These are phyloP conservation scores for Sophora flavescens DNA, from an alignment of 306 rosid genomes.

Conservation along the genomic window DNA sequence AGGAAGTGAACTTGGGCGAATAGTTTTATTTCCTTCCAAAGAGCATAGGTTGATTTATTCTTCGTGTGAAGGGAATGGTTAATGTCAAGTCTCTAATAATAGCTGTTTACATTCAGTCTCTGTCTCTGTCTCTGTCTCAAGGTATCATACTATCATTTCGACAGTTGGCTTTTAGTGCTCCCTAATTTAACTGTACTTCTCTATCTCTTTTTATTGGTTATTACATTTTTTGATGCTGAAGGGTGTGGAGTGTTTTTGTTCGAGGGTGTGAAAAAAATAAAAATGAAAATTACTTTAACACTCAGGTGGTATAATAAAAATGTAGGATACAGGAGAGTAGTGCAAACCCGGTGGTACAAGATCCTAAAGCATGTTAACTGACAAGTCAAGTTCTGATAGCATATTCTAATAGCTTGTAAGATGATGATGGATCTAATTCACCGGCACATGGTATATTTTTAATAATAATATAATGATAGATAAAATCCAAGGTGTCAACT, in stretches of 20 bases:
- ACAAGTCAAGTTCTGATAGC: no score
- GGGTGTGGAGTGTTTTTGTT: neutral
- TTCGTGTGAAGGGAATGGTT: slow-evolving; percentile 31
- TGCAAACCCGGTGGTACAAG: no score
- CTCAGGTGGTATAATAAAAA: neutral
- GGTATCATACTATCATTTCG: slow-evolving; percentile 9
- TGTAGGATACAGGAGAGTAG: neutral
- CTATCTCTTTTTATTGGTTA: neutral
- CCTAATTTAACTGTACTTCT: neutral
- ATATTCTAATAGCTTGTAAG: no score
- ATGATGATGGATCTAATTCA: no score
- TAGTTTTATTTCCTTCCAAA: slow-evolving; percentile 15
- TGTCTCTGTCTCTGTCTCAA: neutral
- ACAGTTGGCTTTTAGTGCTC: neutral
- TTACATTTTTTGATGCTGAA: neutral
- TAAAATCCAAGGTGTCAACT: no score
- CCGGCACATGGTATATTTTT: no score
- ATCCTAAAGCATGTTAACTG: no score
- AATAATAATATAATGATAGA: no score
- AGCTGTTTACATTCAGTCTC: neutral
- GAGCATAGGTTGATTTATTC: slow-evolving; percentile 28
- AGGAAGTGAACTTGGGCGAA: slow-evolving; percentile 15
- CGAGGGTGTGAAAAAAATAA: slow-evolving; percentile 7
- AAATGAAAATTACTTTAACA: neutral
- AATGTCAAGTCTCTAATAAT: slow-evolving; percentile 4